Evolutionary conservation across 2,329 filamentous ascomycete species (phyloP), one percentile per base, ranked within the genome.

Genomic region (Colletotrichum filicis): DNA sequence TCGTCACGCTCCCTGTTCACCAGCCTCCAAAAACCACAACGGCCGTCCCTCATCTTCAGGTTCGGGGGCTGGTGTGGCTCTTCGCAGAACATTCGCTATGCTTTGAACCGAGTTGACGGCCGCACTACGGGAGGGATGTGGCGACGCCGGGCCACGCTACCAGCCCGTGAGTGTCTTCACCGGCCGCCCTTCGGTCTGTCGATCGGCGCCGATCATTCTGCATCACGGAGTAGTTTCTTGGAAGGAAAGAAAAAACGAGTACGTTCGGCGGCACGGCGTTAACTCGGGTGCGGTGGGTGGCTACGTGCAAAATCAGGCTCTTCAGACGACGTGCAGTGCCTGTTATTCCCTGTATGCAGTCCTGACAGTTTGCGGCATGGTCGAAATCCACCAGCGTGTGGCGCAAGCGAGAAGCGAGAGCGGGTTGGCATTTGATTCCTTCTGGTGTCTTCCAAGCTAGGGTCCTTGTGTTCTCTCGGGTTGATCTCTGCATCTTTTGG

Each of bases 181-280:
- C 70, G 70, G 71, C 66, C 59, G 28, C 37, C 30, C 26, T 46
- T 61, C 66, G 46, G 66, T 32, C 19, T 59, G 71, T 74, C 58
- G 71, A 72, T 72, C 68, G 63, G 68, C 35, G 71, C 42, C 63
- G 71, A 74, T 74, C 68, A 28, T 26, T 6, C 12, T 6, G 24
- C 30, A 32, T 16, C 22, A 19, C 56, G 56, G 55, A 62, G 42
- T 52, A 12, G 42, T 35, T 59, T 42, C 28, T 30, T 58, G 46
- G n/a, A 30, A 12, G 19, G 37, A 19, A 42, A 7, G 14, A 42
- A 22, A 32, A 14, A 32, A 1, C 11, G 22, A 56, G 35, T 5
- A 46, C 2, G 24, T 28, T 71, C 71, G 62, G 61, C 61, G 53
- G 28, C 60, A 49, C 64, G 69, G 64, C 52, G 37, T 63, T 68